Evolutionary conservation across 169 alveolate species (phyloP).

Genomic region (Plasmodium inui): DNA sequence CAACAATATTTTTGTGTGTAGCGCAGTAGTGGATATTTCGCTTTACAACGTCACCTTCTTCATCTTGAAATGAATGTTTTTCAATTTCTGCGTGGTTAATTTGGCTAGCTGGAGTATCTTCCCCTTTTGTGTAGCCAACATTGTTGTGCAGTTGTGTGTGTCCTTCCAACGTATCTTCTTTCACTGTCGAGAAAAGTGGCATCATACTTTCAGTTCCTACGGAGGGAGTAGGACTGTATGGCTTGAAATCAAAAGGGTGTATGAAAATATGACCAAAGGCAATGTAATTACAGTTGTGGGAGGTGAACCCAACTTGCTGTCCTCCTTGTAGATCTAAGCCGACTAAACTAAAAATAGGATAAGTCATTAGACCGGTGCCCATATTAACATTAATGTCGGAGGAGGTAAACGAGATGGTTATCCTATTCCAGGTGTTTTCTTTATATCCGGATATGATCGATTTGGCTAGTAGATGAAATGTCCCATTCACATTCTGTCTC

Average conservation of each 20-base stretch:
- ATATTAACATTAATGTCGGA: slow-evolving; percentile 81
- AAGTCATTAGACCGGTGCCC: slow-evolving; percentile 76
- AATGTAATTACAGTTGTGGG: slow-evolving; percentile 86
- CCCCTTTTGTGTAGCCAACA: neutral
- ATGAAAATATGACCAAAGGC: slow-evolving; percentile 85
- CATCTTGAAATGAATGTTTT: slow-evolving; percentile 38
- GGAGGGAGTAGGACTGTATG: slow-evolving; percentile 59
- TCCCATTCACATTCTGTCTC: slow-evolving; percentile 83
- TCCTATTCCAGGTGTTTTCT: slow-evolving; percentile 81
- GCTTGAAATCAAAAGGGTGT: slow-evolving; percentile 80
- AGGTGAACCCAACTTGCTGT: slow-evolving; percentile 85
- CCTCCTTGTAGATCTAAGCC: slow-evolving; percentile 76
- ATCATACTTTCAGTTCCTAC: neutral
- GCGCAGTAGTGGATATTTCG: slow-evolving; percentile 44
- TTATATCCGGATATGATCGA: slow-evolving; percentile 79
- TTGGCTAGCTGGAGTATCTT: slow-evolving; percentile 10
- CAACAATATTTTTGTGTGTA: slow-evolving; percentile 63
- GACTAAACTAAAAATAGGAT: slow-evolving; percentile 82
- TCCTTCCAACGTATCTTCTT: slow-evolving; percentile 31
- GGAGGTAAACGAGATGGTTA: slow-evolving; percentile 79
- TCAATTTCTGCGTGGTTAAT: slow-evolving; percentile 13
- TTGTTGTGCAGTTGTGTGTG: slow-evolving; percentile 10
- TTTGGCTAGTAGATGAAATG: slow-evolving; percentile 78
- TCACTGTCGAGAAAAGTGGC: slow-evolving; percentile 45
- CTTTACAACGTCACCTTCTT: neutral